Conservation (phyloP, 768 basidiomycete species). For the Pleurotus tuoliensis region DNA sequence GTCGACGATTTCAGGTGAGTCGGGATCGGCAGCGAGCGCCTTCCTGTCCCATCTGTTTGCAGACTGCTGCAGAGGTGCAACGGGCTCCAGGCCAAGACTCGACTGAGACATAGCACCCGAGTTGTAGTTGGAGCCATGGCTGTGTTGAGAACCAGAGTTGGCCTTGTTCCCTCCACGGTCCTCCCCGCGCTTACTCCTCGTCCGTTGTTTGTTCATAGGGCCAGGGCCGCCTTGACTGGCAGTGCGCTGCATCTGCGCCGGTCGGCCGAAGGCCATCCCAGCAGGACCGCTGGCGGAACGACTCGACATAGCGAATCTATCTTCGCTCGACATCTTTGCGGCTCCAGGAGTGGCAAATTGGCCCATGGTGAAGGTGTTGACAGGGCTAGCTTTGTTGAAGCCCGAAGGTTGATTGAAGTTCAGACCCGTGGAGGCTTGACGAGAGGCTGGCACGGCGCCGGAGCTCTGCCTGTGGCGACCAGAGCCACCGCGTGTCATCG, state of each 20-base stretch:
- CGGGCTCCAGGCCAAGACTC: slow-evolving; percentile 48
- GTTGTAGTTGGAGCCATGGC: slow-evolving; percentile 29
- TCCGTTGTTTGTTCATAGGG: slow-evolving; percentile 46
- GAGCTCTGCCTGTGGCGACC: slow-evolving; percentile 53
- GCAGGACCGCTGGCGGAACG: slow-evolving; percentile 49
- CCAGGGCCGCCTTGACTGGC: slow-evolving; percentile 62
- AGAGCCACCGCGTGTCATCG: slow-evolving; percentile 60
- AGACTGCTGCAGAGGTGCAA: slow-evolving; percentile 73
- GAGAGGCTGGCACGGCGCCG: slow-evolving; percentile 32
- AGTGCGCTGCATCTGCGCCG: slow-evolving; percentile 63
- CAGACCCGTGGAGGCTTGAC: slow-evolving; percentile 44
- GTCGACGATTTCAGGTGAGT: slow-evolving; percentile 83
- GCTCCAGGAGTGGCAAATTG: slow-evolving; percentile 37
- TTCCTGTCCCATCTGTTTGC: slow-evolving; percentile 83
- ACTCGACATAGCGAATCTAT: slow-evolving; percentile 52
- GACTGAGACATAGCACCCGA: slow-evolving; percentile 25
- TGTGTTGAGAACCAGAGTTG: slow-evolving; percentile 34
- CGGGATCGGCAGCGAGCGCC: slow-evolving; percentile 43
- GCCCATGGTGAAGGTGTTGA: slow-evolving; percentile 30
- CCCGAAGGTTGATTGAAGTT: slow-evolving; percentile 27
- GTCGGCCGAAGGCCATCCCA: slow-evolving; percentile 50
- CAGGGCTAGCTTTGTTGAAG: slow-evolving; percentile 45
- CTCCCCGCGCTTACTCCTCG: slow-evolving; percentile 81
- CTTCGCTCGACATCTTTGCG: slow-evolving; percentile 65
- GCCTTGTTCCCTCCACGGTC: slow-evolving; percentile 50